Evolutionary conservation across 169 alveolate genomes (phyloP).

Genomic region (Cryptosporidium andersoni): DNA sequence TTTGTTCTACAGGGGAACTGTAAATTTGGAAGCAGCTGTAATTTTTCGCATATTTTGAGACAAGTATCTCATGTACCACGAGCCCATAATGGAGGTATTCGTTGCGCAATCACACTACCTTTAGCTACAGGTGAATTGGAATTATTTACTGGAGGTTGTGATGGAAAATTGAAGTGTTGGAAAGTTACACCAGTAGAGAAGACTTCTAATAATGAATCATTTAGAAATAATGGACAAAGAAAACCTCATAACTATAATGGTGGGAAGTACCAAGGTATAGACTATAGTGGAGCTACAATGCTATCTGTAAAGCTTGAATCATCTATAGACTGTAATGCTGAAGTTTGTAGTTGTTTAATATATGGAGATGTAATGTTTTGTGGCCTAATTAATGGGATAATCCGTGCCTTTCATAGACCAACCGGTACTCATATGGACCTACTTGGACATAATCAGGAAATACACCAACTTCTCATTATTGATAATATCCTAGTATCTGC

Average conservation of each 20-base stretch:
- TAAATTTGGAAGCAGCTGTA: slow-evolving; percentile 52
- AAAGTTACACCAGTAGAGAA: slow-evolving; percentile 55
- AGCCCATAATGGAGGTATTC: slow-evolving; percentile 67
- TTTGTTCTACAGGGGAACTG: slow-evolving; percentile 70
- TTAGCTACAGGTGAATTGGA: slow-evolving; percentile 67
- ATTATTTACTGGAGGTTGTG: slow-evolving; percentile 68
- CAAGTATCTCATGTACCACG: slow-evolving; percentile 54
- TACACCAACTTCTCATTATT: slow-evolving; percentile 65
- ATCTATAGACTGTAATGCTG: slow-evolving; percentile 53
- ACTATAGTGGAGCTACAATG: slow-evolving; percentile 61
- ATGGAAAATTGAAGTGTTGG: slow-evolving; percentile 65
- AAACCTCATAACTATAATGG: slow-evolving; percentile 22
- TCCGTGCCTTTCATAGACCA: slow-evolving; percentile 68
- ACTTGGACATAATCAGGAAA: slow-evolving; percentile 62
- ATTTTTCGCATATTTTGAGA: slow-evolving; percentile 55
- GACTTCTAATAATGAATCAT: slow-evolving; percentile 1
- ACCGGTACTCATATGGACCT: slow-evolving; percentile 55
- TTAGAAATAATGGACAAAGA: slow-evolving; percentile 3
- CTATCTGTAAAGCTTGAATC: slow-evolving; percentile 64
- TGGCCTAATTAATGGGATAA: slow-evolving; percentile 61
- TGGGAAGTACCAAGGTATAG: slow-evolving; percentile 30
- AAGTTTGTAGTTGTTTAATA: slow-evolving; percentile 69
- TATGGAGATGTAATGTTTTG: slow-evolving; percentile 69
- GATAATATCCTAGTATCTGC: slow-evolving; percentile 64
- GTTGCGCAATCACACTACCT: slow-evolving; percentile 68